Conservation (phyloP, 371 early-diverging fungal genomes). For the Apophysomyces elegans region DNA sequence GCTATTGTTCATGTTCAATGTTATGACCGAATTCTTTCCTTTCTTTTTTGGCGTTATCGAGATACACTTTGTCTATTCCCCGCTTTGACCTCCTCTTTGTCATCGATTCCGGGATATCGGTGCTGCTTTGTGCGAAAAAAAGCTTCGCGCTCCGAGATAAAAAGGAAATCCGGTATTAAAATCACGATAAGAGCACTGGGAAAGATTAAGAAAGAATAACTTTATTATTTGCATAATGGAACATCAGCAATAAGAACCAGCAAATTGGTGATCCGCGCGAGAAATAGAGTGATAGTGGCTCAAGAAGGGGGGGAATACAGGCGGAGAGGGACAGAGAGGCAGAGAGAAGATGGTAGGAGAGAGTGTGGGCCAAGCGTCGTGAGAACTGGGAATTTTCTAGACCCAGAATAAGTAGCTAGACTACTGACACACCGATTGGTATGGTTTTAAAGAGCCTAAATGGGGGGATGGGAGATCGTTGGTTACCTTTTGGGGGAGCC, state of each 20-base stretch:
- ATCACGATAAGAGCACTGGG: not conserved
- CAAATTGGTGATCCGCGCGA: not conserved
- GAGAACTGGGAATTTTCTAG: not conserved
- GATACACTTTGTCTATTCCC: too few relatives aligned
- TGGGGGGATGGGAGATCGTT: not conserved
- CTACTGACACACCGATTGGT: not conserved
- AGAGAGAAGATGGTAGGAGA: too few relatives aligned
- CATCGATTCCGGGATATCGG: too few relatives aligned
- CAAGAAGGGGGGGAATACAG: too few relatives aligned
- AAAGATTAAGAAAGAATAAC: not conserved
- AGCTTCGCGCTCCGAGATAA: not conserved
- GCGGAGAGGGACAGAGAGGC: too few relatives aligned
- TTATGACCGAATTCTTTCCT: too few relatives aligned
- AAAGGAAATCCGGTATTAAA: not conserved
- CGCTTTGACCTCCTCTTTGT: too few relatives aligned
- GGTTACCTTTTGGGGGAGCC: not conserved
- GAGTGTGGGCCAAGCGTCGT: not conserved
- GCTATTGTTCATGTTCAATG: too few relatives aligned
- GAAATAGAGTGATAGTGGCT: not conserved
- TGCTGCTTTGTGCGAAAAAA: too few relatives aligned
- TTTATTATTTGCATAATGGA: not conserved
- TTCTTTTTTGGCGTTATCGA: too few relatives aligned
- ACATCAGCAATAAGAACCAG: not conserved
- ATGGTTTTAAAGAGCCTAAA: not conserved
- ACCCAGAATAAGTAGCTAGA: not conserved